Evolutionary conservation across 2,329 filamentous ascomycete genomes (phyloP).

Genomic region (Cordyceps fumosorosea): DNA sequence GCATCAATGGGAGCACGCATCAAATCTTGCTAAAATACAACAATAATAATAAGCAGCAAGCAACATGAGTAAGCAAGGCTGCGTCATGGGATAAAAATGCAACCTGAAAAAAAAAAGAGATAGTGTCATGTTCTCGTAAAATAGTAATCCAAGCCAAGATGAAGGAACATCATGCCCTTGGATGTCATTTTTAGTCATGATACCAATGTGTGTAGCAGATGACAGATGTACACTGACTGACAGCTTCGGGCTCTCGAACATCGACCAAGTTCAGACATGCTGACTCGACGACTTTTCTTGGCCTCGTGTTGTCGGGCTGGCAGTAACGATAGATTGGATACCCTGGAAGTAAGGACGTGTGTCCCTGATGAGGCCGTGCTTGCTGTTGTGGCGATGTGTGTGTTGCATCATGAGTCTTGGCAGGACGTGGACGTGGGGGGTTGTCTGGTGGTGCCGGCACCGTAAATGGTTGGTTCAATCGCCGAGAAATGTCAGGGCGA

Average conservation of each 20-base stretch:
- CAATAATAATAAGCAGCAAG: too few species aligned
- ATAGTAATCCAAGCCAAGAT: background rate
- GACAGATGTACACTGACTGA: background rate
- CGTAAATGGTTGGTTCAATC: background rate
- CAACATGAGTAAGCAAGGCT: too few species aligned
- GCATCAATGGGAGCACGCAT: background rate
- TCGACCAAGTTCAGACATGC: background rate
- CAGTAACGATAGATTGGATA: background rate
- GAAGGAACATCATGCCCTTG: background rate
- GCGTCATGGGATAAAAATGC: background rate
- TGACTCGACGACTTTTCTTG: background rate
- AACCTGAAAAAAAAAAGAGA: background rate
- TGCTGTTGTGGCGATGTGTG: too few species aligned
- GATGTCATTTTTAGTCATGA: background rate
- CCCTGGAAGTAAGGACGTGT: background rate
- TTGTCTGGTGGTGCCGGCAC: background rate
- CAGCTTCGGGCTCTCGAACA: background rate
- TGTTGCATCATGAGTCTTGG: background rate
- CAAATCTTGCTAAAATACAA: too few species aligned
- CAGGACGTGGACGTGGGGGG: background rate
- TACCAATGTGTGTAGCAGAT: too few species aligned
- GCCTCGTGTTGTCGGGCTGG: background rate
- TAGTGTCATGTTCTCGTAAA: conserved; percentile 8
- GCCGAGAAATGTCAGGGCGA: background rate
- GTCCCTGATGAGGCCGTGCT: background rate